Evolutionary conservation across 805 yeast genomes (phyloP), one percentile per base, ranked within the genome.

Genomic region (Tetrapisispora namnaoensis): DNA sequence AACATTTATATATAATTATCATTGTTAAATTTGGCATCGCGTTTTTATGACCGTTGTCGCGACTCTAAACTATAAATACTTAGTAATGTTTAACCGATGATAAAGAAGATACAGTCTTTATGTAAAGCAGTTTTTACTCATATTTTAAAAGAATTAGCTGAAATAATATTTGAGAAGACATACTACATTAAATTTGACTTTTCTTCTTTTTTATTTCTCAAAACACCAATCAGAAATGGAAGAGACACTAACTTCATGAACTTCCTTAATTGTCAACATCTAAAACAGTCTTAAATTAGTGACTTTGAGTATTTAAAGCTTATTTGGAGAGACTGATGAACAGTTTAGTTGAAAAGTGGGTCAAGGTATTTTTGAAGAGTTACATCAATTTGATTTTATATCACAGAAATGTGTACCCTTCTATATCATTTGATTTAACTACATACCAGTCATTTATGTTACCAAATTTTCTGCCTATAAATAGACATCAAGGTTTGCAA

Each of bases 401-500:
- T 48, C 65, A 70, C 47, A 61, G 74, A 30, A 58, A 63, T 28
- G 58, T 70, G 1, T 71, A 71, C 45, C 74, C 75, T 3, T 24
- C 49, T 4, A 61, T 55, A 4, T 58, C 71, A 0, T 71, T 68
- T 47, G 68, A 66, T 28, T 47, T 58, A 30, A 62, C 70, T 2
- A 67, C 68, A 10, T 71, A 56, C 40, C 67, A 66, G 48, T 61
- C 75, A 4, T 77, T 75, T 55, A 69, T 71, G 37, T 47, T 77
- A 16, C 69, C 70, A 0, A 62, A 61, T 22, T 63, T 61, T 37
- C 64, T 73, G 0, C 74, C 76, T 13, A 65, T 70, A 36, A 70
- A 67, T 45, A 62, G 81, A 51, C 78, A 77, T 53, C 79, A 79
- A 0, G 68, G 55, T 1, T 69, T 75, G n/a, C 63, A 62, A 21